Conservation (phyloP, 805 yeast genomes). For the Candida arabinofermentans region DNA sequence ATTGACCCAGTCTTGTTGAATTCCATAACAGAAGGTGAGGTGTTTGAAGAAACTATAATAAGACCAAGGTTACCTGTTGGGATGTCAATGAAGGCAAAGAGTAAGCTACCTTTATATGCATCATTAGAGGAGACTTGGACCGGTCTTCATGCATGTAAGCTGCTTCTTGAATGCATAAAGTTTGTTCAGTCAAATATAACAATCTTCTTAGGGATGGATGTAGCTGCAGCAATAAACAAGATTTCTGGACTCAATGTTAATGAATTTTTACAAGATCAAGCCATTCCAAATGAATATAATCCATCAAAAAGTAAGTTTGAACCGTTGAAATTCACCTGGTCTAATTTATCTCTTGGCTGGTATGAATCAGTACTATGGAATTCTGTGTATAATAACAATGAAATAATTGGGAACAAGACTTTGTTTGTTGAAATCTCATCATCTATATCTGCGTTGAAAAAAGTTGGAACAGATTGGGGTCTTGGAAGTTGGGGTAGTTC, state of each 20-base stretch:
- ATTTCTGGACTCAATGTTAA: constrained; percentile 36
- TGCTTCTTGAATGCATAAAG: constrained; percentile 36
- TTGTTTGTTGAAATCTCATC: constrained; percentile 33
- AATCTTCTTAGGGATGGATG: constrained; percentile 25
- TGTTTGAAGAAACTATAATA: constrained; percentile 35
- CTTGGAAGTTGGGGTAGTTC: constrained; percentile 21
- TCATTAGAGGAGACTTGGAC: constrained; percentile 53
- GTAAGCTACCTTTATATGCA: constrained; percentile 48
- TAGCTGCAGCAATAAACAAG: constrained; percentile 33
- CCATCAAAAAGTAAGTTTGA: constrained; percentile 38
- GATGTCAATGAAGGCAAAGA: constrained; percentile 54
- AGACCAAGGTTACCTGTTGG: constrained; percentile 54
- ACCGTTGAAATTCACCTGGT: constrained; percentile 59
- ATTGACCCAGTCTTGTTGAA: constrained; percentile 11
- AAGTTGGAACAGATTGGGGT: constrained; percentile 35
- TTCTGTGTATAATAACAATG: constrained; percentile 40
- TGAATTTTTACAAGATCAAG: constrained; percentile 8
- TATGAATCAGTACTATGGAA: constrained; percentile 66
- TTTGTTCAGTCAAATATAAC: constrained; percentile 31
- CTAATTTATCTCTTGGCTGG: constrained; percentile 66
- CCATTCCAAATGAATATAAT: constrained; percentile 35
- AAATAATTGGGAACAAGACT: constrained; percentile 29
- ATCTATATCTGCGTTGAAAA: constrained; percentile 29
- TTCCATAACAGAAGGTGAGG: constrained; percentile 7
- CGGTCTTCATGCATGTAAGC: constrained; percentile 46